A percentile compares a stretch with the other conserved stretches of the same genome.
phyloP scores from a whole-genome alignment of 73 alveolate genomes.

The Paramecium pentaurelia region DNA sequence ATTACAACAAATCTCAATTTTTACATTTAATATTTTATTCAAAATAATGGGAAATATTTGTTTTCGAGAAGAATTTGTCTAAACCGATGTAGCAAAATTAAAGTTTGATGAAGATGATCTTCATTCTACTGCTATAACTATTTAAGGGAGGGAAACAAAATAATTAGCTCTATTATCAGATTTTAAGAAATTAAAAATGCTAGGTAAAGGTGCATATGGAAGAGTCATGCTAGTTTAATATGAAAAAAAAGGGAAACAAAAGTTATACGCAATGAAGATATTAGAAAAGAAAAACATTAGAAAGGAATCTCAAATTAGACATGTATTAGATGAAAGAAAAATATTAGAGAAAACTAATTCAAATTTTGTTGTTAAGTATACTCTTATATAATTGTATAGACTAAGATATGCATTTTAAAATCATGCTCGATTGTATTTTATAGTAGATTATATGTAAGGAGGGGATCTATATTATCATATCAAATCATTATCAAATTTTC shows the following conservation, averaged over 20 bases:
- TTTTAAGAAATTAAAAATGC: constrained; percentile 57
- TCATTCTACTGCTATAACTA: not conserved
- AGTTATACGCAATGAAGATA: constrained; percentile 86
- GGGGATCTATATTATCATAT: constrained; percentile 88
- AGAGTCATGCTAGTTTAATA: constrained; percentile 76
- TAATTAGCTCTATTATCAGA: not conserved
- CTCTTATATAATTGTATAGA: not conserved
- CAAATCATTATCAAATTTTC: constrained; percentile 59
- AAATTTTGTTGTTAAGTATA: constrained; percentile 82
- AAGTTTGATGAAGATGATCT: not conserved
- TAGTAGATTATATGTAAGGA: constrained; percentile 90
- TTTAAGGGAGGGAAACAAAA: not conserved
- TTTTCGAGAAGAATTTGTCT: not conserved
- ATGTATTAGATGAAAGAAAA: constrained; percentile 73
- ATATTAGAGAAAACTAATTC: constrained; percentile 75
- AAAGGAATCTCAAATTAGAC: constrained; percentile 33
- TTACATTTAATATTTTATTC: not conserved
- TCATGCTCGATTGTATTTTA: constrained; percentile 78
- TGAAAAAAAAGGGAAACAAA: constrained; percentile 67
- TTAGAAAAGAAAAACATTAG: constrained; percentile 71
- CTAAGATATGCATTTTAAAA: constrained; percentile 90
- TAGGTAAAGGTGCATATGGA: constrained; percentile 88
- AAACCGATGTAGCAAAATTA: not conserved
- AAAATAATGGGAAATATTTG: not conserved
- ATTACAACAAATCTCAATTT: not conserved